phyloP scores from a whole-genome alignment of 2,329 filamentous ascomycete species.

The Gnomoniopsis smithogilvyi region DNA sequence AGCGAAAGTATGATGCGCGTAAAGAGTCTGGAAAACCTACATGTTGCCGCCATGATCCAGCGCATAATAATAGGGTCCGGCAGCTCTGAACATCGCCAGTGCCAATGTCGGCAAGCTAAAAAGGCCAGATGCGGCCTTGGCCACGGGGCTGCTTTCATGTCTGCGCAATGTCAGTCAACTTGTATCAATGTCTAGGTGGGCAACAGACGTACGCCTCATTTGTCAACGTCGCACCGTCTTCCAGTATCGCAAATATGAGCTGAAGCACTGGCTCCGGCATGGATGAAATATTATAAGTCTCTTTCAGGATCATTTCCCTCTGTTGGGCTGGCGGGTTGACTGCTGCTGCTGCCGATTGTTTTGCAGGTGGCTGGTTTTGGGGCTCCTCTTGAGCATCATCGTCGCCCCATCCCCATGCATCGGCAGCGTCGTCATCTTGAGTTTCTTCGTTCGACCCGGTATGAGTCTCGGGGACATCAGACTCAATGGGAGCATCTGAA shows the following conservation, averaged over 20 bases:
- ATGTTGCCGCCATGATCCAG: slow-evolving; percentile 61
- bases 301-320: slow-evolving; percentile 72
- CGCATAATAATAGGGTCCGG: slow-evolving; percentile 71
- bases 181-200: not conserved
- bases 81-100: slow-evolving; percentile 75
- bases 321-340: slow-evolving; percentile 26
- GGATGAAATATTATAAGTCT: slow-evolving; percentile 84
- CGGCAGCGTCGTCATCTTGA: slow-evolving; percentile 41
- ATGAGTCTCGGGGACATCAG: slow-evolving; percentile 18
- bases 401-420: slow-evolving; percentile 85
- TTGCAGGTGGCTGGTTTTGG: slow-evolving; percentile 18
- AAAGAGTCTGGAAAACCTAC: slow-evolving; percentile 36
- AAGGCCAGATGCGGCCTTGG: slow-evolving; percentile 64
- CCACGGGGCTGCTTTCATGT: slow-evolving; percentile 54
- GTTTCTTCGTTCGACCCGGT: slow-evolving; percentile 16
- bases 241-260: slow-evolving; percentile 57
- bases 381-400: slow-evolving; percentile 48
- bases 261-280: slow-evolving; percentile 77
- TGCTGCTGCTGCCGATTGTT: slow-evolving; percentile 18
- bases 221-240: slow-evolving; percentile 61
- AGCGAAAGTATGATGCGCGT: no score
- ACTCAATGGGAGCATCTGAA: slow-evolving; percentile 17
- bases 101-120: slow-evolving; percentile 70
- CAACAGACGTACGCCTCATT: slow-evolving; percentile 38
- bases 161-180: slow-evolving; percentile 22